A percentile compares a stretch with the other conserved stretches of the same genome.
Evolutionary conservation across 1,139 yeast species (phyloP).

Genomic region (Suhomyces atakaporum): DNA sequence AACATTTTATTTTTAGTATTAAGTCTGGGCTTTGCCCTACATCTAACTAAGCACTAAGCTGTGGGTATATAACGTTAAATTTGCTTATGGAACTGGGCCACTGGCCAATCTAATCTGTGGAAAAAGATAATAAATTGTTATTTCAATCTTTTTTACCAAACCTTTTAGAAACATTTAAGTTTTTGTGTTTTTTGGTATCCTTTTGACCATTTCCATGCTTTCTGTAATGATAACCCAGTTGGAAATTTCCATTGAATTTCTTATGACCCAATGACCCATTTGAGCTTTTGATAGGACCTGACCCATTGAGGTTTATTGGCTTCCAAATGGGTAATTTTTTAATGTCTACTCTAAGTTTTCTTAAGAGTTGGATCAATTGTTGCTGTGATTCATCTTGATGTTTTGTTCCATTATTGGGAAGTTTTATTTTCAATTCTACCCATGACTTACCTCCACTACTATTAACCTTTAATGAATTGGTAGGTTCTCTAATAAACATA

Average conservation of each 20-base stretch:
- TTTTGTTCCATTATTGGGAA: conserved; percentile 15
- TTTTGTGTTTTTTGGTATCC: conserved; percentile 11
- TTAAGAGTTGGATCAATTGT: conserved; percentile 2
- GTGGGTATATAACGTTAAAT: not conserved
- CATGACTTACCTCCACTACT: conserved; percentile 30
- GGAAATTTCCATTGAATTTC: conserved; percentile 8
- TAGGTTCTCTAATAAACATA: conserved; percentile 41
- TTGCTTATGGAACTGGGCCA: not conserved
- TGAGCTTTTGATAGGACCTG: conserved; percentile 10
- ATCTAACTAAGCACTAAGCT: not conserved
- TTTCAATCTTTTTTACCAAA: conserved; percentile 16
- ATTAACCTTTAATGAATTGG: conserved; percentile 31
- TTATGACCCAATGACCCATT: conserved; percentile 6
- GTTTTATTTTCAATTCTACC: conserved; percentile 30
- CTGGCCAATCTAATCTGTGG: no score
- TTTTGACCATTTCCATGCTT: conserved; percentile 6
- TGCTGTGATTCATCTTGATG: conserved; percentile 2
- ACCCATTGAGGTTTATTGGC: conserved; percentile 24
- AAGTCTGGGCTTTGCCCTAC: not conserved
- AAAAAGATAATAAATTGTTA: no score
- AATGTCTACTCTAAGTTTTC: conserved; percentile 32
- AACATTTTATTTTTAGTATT: conserved; percentile 4
- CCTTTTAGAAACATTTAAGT: conserved; percentile 17
- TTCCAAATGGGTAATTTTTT: conserved; percentile 33
- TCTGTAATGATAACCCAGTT: conserved; percentile 11